A percentile compares a stretch with the other conserved stretches of the same genome.
phyloP scores from a whole-genome alignment of 2,329 filamentous ascomycete species.

The Sclerotinia trifoliorum region DNA sequence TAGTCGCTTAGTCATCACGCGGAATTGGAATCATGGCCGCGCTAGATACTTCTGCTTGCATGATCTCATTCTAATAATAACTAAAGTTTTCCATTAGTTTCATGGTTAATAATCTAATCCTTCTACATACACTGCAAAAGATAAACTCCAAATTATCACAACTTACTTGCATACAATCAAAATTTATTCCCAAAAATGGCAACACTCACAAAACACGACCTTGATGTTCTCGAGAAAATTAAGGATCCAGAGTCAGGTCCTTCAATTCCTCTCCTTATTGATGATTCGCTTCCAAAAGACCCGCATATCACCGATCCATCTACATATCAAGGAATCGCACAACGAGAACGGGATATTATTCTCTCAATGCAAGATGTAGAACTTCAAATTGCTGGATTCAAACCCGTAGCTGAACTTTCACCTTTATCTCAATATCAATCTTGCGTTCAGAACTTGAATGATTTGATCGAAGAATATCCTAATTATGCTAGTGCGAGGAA shows the following conservation, averaged over 20 bases:
- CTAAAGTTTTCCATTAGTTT: background rate
- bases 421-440: slow-evolving; percentile 47
- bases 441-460: slow-evolving; percentile 51
- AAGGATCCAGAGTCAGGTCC: slow-evolving; percentile 64
- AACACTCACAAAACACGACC: slow-evolving; percentile 56
- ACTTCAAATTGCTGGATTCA: slow-evolving; percentile 44
- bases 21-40: background rate
- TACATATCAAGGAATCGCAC: slow-evolving; percentile 52
- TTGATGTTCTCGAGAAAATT: slow-evolving; percentile 64
- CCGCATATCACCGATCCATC: slow-evolving; percentile 53
- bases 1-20: background rate
- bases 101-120: background rate
- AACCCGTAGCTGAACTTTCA: slow-evolving; percentile 32
- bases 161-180: slow-evolving; percentile 22
- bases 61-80: background rate
- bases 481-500: slow-evolving; percentile 71
- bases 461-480: slow-evolving; percentile 57
- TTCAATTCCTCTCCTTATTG: slow-evolving; percentile 52
- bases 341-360: slow-evolving; percentile 55
- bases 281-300: slow-evolving; percentile 52
- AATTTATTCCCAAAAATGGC: slow-evolving; percentile 38
- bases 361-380: slow-evolving; percentile 55
- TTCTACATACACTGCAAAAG: background rate
- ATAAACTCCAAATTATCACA: background rate
- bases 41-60: background rate